These are phyloP conservation scores for Ogataea philodendri DNA, from an alignment of 805 yeast species.

Conservation along the genomic window DNA sequence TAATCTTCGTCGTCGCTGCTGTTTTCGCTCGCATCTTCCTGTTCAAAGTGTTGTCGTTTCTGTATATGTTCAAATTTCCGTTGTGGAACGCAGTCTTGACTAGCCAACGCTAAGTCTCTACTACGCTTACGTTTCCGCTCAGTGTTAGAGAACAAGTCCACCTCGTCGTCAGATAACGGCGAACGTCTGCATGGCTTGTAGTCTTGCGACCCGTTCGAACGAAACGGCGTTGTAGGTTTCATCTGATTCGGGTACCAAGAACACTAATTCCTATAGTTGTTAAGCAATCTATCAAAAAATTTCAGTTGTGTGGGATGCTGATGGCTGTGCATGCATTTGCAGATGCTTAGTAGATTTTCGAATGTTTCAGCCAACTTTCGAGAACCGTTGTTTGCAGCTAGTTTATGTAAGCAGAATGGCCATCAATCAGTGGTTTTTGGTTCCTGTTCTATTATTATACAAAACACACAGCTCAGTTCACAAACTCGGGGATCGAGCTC, in stretches of 20 bases:
- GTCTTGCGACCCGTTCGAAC: constrained; percentile 10
- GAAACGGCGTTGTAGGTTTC: constrained; percentile 5
- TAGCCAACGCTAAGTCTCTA: too few relatives aligned
- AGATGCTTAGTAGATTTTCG: not conserved
- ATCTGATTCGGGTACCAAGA: not conserved
- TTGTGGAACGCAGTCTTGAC: too few relatives aligned
- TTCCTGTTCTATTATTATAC: not conserved
- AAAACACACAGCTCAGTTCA: constrained; percentile 1
- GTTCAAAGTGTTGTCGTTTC: not conserved
- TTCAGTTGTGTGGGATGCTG: not conserved
- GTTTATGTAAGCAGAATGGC: too few relatives aligned
- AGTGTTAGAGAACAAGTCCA: constrained; percentile 8
- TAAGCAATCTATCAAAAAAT: constrained; percentile 4
- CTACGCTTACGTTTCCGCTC: constrained; percentile 9
- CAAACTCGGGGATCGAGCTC: constrained; percentile 28
- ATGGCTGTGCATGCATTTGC: constrained; percentile 2
- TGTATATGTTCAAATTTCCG: too few relatives aligned
- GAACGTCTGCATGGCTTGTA: constrained; percentile 31
- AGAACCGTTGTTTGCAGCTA: not conserved
- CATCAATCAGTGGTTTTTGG: too few relatives aligned
- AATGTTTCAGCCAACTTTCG: too few relatives aligned
- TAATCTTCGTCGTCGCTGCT: constrained; percentile 26
- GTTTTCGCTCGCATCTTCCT: constrained; percentile 4
- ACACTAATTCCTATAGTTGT: not conserved
- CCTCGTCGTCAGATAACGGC: constrained; percentile 30